Percentiles rank a stretch among this genome's conserved stretches.
Conservation (phyloP, 2,329 filamentous ascomycete species). For the Phaeosphaeria sp. region DNA sequence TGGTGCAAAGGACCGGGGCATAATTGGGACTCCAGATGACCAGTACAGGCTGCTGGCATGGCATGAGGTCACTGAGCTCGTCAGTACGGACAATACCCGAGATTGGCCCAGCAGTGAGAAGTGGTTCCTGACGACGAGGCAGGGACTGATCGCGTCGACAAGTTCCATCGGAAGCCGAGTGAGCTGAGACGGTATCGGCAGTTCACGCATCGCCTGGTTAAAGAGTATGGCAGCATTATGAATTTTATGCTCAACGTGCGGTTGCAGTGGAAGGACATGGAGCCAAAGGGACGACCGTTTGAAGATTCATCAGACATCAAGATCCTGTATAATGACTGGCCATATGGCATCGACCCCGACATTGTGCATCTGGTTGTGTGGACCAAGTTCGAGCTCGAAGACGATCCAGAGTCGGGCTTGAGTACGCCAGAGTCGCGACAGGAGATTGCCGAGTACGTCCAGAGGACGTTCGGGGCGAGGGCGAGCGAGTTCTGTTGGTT, state of each 20-base stretch:
- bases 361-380: constrained; percentile 90
- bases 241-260: constrained; percentile 75
- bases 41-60: constrained; percentile 71
- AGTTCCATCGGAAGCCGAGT: constrained; percentile 77
- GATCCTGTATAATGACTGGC: constrained; percentile 90
- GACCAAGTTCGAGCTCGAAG: constrained; percentile 84
- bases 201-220: constrained; percentile 69
- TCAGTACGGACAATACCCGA: constrained; percentile 31
- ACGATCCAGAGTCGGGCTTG: constrained; percentile 70
- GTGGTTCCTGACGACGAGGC: constrained; percentile 12
- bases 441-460: constrained; percentile 75
- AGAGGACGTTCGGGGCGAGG: constrained; percentile 66
- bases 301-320: constrained; percentile 67
- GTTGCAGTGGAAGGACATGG: constrained; percentile 68
- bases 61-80: constrained; percentile 70
- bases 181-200: constrained; percentile 79
- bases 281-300: constrained; percentile 51
- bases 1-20: constrained; percentile 70
- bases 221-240: constrained; percentile 77
- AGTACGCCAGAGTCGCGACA: constrained; percentile 68
- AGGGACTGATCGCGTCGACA: constrained; percentile 72
- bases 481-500: constrained; percentile 73
- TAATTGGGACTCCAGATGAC: constrained; percentile 74
- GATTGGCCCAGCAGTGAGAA: background rate
- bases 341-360: constrained; percentile 79